Base-by-base conservation (phyloP, 2,329 filamentous ascomycete genomes). In the Phaeoacremonium minimum region DNA sequence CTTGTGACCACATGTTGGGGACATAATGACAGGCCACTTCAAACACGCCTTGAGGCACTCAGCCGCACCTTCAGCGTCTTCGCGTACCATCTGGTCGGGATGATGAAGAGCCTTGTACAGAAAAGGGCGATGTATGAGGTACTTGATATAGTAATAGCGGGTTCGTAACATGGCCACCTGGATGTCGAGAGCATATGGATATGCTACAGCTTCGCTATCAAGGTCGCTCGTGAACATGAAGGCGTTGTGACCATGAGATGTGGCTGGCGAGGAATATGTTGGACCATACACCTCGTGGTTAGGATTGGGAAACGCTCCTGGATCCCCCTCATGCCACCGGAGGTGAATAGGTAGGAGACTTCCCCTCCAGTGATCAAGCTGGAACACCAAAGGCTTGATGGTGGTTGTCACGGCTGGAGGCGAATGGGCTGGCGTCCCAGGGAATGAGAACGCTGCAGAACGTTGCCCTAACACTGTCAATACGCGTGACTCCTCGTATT, bases 71-170 rank as follows among this genome's bases (percentile, higher is more conserved):
- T 69, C 58, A 3, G 64, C 64, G 50, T 83, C 78, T 26, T 77
- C 72, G 7, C 61, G 52, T 0, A 66, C 71, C 56, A 80, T 61
- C 18, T 62, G 55, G 30, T 77, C 70, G 0, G 75, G 72, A 44
- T 71, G 67, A 49, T 81, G 75, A 4, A 80, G 58, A 2, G 71
- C 75, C 47, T 79, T 80, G 58, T 73, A 80, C 5, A 80, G 48
- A 38, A 73, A 80, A 1, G 77, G 75, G 9, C 73, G 65, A 50
- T 78, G 67, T 40, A 79, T 66, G 39, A 79, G 64, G 48, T 73
- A 75, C 38, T 75, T 75, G 15, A 69, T 67, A 46, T 77, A 76
- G 52, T 76, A 78, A 51, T 77, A 80, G 32, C 73, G 64, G 5
- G 74, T 77, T 31, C 76, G 69, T 7, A 81, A 61, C 9, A 77